Percentiles rank a stretch among this genome's conserved stretches.
These are phyloP conservation scores for Neospermospora avenae DNA, from an alignment of 2,329 filamentous ascomycete species.

Conservation along the genomic window DNA sequence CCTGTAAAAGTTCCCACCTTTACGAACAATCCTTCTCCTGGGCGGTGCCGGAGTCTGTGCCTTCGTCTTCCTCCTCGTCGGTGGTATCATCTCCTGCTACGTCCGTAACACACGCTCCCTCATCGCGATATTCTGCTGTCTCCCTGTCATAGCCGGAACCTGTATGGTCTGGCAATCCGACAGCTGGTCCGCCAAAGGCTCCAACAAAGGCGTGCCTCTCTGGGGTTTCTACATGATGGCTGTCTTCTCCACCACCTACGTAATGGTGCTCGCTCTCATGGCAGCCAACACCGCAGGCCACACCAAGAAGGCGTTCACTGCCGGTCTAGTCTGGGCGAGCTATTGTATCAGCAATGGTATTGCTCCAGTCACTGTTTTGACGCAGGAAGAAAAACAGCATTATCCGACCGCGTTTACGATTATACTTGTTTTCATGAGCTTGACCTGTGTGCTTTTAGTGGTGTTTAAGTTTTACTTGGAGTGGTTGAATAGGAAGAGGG, in stretches of 20 bases:
- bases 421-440: background rate
- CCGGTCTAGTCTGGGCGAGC: conserved; percentile 40
- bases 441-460: background rate
- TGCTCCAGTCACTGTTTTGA: conserved; percentile 36
- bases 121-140: conserved; percentile 13
- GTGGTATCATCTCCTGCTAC: background rate
- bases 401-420: background rate
- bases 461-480: background rate
- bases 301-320: conserved; percentile 43
- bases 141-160: conserved; percentile 3
- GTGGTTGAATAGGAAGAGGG: background rate
- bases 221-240: conserved; percentile 35
- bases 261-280: conserved; percentile 28
- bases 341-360: conserved; percentile 40
- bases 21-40: conserved; percentile 7
- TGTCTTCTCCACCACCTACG: conserved; percentile 34
- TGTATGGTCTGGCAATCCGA: conserved; percentile 7
- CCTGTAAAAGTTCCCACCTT: background rate
- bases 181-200: background rate
- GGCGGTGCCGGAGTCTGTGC: conserved; percentile 24
- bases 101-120: background rate
- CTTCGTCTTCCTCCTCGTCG: background rate
- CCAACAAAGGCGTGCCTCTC: conserved; percentile 1
- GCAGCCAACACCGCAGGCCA: conserved; percentile 43
- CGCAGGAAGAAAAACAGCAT: background rate